phyloP scores from a whole-genome alignment of 176 grass and related monocot species.

The barley (Hordeum vulgare) region DNA sequence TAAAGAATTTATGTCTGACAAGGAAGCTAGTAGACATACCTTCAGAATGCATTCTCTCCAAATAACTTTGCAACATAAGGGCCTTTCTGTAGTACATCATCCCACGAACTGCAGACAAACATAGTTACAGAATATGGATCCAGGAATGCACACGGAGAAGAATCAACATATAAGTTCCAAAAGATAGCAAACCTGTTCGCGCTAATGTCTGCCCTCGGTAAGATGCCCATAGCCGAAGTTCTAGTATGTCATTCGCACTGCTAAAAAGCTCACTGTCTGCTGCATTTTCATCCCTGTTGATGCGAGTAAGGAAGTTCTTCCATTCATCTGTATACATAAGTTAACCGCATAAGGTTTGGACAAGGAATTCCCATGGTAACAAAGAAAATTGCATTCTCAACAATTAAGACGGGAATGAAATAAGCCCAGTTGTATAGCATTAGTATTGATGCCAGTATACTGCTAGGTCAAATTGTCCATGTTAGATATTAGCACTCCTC shows the following conservation, averaged over 20 bases:
- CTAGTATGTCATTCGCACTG: slow-evolving; percentile 57
- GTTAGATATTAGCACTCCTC: neutral
- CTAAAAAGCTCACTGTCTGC: slow-evolving; percentile 73
- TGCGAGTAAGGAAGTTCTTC: slow-evolving; percentile 87
- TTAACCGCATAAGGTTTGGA: slow-evolving; percentile 13
- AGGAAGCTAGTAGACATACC: slow-evolving; percentile 37
- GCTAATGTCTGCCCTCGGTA: slow-evolving; percentile 94
- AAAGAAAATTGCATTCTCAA: neutral
- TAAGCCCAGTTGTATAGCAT: neutral
- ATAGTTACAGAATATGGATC: slow-evolving; percentile 12
- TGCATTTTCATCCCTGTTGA: slow-evolving; percentile 77
- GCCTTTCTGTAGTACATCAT: slow-evolving; percentile 99
- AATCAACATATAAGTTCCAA: slow-evolving; percentile 1
- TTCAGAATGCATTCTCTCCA: slow-evolving; percentile 77
- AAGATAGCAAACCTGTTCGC: slow-evolving; percentile 62
- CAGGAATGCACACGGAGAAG: neutral
- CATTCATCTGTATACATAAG: slow-evolving; percentile 75
- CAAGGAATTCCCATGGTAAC: neutral
- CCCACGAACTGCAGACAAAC: slow-evolving; percentile 61
- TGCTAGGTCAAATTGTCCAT: neutral
- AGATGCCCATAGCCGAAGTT: slow-evolving; percentile 90
- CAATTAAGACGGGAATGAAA: neutral
- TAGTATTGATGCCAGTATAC: neutral
- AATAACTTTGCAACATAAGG: slow-evolving; percentile 90
- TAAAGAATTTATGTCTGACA: slow-evolving; percentile 11